Evolutionary conservation across 1,284 basidiomycete genomes (phyloP).

Genomic region (Ganoderma sp.): DNA sequence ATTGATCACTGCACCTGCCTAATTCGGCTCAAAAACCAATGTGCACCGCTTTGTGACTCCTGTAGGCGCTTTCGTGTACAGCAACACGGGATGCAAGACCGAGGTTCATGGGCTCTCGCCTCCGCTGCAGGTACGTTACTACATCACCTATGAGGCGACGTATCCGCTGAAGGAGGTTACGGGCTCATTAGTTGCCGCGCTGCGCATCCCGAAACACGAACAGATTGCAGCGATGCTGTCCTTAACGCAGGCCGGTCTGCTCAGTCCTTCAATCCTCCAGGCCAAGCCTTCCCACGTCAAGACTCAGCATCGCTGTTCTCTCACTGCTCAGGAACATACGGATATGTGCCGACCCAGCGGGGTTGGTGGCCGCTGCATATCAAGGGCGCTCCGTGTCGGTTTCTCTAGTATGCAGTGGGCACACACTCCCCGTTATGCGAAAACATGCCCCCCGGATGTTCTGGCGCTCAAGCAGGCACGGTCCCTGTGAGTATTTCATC

Average conservation of each 20-base stretch:
- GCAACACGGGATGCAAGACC: neutral
- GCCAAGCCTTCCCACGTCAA: constrained; percentile 4
- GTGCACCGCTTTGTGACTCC: constrained; percentile 6
- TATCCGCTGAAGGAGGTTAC: neutral
- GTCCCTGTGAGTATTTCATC: neutral
- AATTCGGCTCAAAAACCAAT: neutral
- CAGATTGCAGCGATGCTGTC: neutral
- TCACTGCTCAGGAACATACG: constrained; percentile 3
- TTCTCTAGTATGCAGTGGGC: neutral
- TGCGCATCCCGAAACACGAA: neutral
- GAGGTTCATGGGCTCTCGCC: neutral
- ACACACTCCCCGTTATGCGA: neutral
- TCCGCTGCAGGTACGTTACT: neutral
- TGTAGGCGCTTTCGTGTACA: neutral
- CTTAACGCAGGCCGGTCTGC: neutral
- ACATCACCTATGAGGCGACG: neutral
- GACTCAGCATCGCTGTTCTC: neutral
- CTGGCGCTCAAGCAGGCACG: neutral
- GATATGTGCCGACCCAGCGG: neutral
- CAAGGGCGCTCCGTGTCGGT: neutral
- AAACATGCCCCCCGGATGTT: neutral
- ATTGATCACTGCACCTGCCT: constrained; percentile 1
- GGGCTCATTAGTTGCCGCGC: neutral
- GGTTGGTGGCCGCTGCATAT: neutral
- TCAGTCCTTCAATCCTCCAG: neutral